Conservation (phyloP, 441 rosid species). For the Raphanus hybrid region DNA sequence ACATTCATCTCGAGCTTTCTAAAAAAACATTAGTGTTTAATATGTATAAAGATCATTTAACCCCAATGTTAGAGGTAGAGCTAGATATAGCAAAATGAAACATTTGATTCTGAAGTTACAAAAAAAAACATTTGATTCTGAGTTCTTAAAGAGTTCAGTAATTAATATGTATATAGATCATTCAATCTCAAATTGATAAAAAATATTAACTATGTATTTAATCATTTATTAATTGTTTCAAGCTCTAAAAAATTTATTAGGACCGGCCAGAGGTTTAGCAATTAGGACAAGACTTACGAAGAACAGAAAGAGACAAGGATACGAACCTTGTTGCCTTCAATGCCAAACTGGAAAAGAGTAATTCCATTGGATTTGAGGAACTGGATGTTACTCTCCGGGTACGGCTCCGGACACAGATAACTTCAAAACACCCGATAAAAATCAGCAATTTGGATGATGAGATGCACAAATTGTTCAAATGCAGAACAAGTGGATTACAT, state of each 20-base stretch:
- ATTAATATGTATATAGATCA: background rate
- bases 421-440: slow-evolving; percentile 32
- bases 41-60: background rate
- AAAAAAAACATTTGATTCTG: too few species aligned
- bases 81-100: background rate
- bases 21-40: background rate
- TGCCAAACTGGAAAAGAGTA: slow-evolving; percentile 71
- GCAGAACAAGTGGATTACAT: slow-evolving; percentile 41
- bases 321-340: slow-evolving; percentile 67
- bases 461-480: slow-evolving; percentile 2
- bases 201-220: background rate
- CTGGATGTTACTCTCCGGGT: slow-evolving; percentile 61
- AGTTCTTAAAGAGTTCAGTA: background rate
- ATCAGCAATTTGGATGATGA: slow-evolving; percentile 18
- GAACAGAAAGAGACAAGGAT: background rate
- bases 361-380: slow-evolving; percentile 72
- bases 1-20: background rate
- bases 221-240: background rate
- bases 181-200: background rate
- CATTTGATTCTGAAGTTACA: too few species aligned
- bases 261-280: slow-evolving; percentile 5
- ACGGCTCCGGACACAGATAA: slow-evolving; percentile 70
- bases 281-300: background rate
- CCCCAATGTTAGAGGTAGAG: background rate
- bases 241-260: background rate